Evolutionary conservation across 352 stramenopile genomes (phyloP).

Genomic region (Globisporangium heterothallicum): DNA sequence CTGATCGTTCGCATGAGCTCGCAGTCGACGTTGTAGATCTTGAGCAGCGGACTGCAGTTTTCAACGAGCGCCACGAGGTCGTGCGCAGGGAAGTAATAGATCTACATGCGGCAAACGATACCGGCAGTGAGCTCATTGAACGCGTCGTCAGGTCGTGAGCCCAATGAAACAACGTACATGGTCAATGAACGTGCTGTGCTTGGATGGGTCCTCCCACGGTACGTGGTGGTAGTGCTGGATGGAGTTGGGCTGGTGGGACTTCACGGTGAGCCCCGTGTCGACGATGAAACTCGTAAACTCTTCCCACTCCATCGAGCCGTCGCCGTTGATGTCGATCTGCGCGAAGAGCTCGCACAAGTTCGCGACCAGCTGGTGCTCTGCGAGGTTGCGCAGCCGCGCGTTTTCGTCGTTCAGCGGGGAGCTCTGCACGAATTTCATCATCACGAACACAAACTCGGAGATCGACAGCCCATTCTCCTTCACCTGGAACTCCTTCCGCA

Average conservation of each 20-base stretch:
- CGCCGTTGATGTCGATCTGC: constrained; percentile 89
- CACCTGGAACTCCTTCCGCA: constrained; percentile 81
- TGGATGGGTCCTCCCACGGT: constrained; percentile 75
- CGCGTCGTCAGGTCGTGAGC: neutral
- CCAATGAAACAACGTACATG: constrained; percentile 21
- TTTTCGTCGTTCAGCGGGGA: constrained; percentile 49
- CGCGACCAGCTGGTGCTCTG: constrained; percentile 72
- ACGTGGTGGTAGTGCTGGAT: constrained; percentile 83
- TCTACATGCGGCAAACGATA: constrained; percentile 16
- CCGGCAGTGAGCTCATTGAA: neutral
- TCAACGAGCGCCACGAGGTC: constrained; percentile 71
- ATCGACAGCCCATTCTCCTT: constrained; percentile 78
- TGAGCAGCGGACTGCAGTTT: constrained; percentile 65
- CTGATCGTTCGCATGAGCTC: constrained; percentile 58
- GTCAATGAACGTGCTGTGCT: constrained; percentile 83
- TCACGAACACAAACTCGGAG: constrained; percentile 85
- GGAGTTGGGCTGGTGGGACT: constrained; percentile 83
- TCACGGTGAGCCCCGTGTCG: constrained; percentile 76
- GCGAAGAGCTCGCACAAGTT: constrained; percentile 88
- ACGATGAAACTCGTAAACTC: constrained; percentile 91
- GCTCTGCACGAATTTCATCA: constrained; percentile 75
- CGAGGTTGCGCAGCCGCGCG: constrained; percentile 55
- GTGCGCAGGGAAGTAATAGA: constrained; percentile 79
- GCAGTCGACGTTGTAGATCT: constrained; percentile 80
- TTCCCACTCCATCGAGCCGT: constrained; percentile 90